Conservation (phyloP, 1,284 basidiomycete genomes). For the Ceratobasidium sp. region DNA sequence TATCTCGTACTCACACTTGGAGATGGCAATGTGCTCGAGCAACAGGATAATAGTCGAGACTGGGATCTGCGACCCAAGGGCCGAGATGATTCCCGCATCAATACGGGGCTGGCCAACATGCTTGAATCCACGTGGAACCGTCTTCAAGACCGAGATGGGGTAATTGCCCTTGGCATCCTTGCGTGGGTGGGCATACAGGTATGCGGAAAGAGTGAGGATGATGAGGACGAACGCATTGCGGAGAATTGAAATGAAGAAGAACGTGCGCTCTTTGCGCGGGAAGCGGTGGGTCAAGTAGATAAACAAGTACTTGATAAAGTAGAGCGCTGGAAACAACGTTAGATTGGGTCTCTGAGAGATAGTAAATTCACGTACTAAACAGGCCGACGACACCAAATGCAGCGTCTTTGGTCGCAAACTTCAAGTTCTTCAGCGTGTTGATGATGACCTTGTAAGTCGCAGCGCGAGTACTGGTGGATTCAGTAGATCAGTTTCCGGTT, state of each 20-base stretch:
- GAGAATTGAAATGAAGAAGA: conserved; percentile 86
- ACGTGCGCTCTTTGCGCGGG: conserved; percentile 74
- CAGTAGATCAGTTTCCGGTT: not conserved
- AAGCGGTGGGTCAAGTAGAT: conserved; percentile 65
- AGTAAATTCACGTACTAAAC: conserved; percentile 45
- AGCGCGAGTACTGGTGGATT: conserved; percentile 71
- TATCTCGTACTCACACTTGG: conserved; percentile 68
- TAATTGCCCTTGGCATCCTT: conserved; percentile 65
- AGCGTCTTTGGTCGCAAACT: conserved; percentile 76
- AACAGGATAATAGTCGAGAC: conserved; percentile 94
- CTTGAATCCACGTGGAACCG: conserved; percentile 72
- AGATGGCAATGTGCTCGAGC: conserved; percentile 96
- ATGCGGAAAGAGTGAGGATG: conserved; percentile 83
- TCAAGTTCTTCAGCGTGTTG: conserved; percentile 86
- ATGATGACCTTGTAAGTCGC: conserved; percentile 89
- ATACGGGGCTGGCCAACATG: conserved; percentile 79
- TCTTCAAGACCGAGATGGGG: conserved; percentile 85
- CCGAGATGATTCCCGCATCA: conserved; percentile 65
- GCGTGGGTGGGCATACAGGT: conserved; percentile 73
- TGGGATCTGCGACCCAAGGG: conserved; percentile 80
- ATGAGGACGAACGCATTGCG: conserved; percentile 89
- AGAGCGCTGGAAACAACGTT: conserved; percentile 58
- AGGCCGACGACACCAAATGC: conserved; percentile 89
- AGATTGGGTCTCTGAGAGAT: not conserved
- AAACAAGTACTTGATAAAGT: conserved; percentile 74